Evolutionary conservation across 495 filamentous ascomycete species (phyloP).

Genomic region (Jackrogersella multiformis): DNA sequence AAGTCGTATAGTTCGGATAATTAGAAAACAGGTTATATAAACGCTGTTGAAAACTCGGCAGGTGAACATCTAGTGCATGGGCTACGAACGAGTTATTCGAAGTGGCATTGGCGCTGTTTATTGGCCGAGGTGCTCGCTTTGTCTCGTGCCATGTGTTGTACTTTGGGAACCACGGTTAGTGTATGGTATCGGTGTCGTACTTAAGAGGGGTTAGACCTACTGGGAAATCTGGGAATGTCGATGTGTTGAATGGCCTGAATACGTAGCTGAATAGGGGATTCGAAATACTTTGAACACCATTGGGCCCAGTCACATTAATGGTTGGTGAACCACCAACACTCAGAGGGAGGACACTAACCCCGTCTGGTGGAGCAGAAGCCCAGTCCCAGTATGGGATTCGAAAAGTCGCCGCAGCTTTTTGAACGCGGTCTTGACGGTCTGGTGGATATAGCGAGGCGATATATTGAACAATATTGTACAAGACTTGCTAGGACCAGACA

Average conservation of each 20-base stretch:
- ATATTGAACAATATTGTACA: slow-evolving; percentile 59
- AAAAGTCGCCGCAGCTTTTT: slow-evolving; percentile 62
- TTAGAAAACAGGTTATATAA: slow-evolving; percentile 69
- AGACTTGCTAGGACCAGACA: slow-evolving; percentile 59
- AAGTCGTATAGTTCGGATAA: slow-evolving; percentile 64
- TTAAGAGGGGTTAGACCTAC: slow-evolving; percentile 47
- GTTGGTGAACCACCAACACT: slow-evolving; percentile 55
- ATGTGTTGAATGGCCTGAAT: slow-evolving; percentile 64
- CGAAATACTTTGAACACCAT: slow-evolving; percentile 60
- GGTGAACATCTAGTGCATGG: slow-evolving; percentile 57
- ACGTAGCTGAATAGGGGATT: slow-evolving; percentile 71
- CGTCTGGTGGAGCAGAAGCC: slow-evolving; percentile 61
- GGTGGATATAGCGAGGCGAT: slow-evolving; percentile 66
- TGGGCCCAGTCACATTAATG: slow-evolving; percentile 63
- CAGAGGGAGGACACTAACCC: slow-evolving; percentile 58
- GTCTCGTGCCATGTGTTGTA: slow-evolving; percentile 60
- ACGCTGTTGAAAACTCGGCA: slow-evolving; percentile 55
- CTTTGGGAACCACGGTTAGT: slow-evolving; percentile 42
- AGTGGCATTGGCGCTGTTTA: slow-evolving; percentile 51
- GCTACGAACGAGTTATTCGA: slow-evolving; percentile 64
- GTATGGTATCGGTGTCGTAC: slow-evolving; percentile 6
- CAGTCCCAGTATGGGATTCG: slow-evolving; percentile 76
- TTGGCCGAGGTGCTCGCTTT: slow-evolving; percentile 57
- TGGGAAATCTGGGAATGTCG: slow-evolving; percentile 52
- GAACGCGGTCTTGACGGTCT: slow-evolving; percentile 54